These are phyloP conservation scores for Trichophyton benhamiae DNA, from an alignment of 2,329 filamentous ascomycete genomes.

Conservation along the genomic window DNA sequence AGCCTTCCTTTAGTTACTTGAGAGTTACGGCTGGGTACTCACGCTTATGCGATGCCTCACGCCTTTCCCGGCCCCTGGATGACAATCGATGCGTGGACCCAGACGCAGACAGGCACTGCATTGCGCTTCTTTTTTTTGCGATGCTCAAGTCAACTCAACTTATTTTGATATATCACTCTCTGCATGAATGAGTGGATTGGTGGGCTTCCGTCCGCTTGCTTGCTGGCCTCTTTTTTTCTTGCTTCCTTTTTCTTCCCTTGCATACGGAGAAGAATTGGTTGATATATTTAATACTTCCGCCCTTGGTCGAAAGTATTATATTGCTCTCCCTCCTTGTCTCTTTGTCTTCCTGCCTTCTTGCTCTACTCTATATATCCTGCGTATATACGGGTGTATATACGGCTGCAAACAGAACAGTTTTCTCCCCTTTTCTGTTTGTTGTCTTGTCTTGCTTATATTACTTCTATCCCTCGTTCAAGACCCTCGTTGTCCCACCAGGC, in stretches of 20 bases:
- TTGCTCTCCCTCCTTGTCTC: neutral
- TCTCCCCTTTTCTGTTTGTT: constrained; percentile 2
- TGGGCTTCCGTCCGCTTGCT: neutral
- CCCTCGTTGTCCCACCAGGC: neutral
- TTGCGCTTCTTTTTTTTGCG: neutral
- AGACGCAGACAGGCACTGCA: neutral
- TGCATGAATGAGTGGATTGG: neutral
- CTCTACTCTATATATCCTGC: constrained; percentile 1
- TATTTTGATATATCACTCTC: neutral
- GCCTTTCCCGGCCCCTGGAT: neutral
- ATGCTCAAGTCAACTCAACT: neutral
- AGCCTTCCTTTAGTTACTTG: neutral
- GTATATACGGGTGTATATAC: neutral
- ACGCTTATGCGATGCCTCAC: neutral
- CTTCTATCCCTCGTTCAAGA: neutral
- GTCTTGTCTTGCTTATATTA: neutral
- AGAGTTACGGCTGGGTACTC: neutral
- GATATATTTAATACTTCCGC: neutral
- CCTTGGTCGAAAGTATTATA: neutral
- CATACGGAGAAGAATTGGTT: neutral
- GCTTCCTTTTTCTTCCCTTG: neutral
- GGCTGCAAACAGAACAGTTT: neutral
- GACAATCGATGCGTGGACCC: neutral
- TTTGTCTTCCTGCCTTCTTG: neutral
- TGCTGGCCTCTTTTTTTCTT: neutral